A percentile compares a stretch with the other conserved stretches of the same genome.
These are phyloP conservation scores for Rauvolfia tetraphylla DNA, from an alignment of 257 asterid genomes.

Conservation along the genomic window DNA sequence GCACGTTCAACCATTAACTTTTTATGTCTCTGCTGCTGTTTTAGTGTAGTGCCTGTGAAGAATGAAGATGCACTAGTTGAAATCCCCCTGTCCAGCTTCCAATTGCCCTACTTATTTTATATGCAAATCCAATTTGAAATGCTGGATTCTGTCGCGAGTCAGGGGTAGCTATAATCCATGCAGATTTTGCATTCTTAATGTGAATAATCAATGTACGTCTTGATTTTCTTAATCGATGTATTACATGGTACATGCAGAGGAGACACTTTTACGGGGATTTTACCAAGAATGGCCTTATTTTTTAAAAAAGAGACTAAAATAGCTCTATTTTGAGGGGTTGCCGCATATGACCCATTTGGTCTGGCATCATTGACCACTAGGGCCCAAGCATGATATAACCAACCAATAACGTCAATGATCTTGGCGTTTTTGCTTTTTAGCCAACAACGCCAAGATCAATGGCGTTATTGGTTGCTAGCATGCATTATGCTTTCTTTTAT, in stretches of 20 bases:
- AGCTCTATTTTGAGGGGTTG: no score
- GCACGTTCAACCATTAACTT: neutral
- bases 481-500: no score
- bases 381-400: no score
- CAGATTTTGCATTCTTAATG: neutral
- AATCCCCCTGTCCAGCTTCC: neutral
- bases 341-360: no score
- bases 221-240: neutral
- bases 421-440: no score
- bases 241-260: neutral
- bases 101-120: neutral
- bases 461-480: no score
- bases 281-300: no score
- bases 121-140: neutral
- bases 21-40: neutral
- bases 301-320: no score
- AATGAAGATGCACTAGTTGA: neutral
- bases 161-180: neutral
- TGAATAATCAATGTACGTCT: neutral
- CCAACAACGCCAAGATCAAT: no score
- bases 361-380: no score
- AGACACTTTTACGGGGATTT: no score
- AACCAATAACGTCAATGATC: no score
- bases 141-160: neutral
- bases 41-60: neutral